Percentiles rank a stretch among this genome's conserved stretches.
Evolutionary conservation across 352 stramenopile genomes (phyloP).

Genomic region (Pythium sp.): DNA sequence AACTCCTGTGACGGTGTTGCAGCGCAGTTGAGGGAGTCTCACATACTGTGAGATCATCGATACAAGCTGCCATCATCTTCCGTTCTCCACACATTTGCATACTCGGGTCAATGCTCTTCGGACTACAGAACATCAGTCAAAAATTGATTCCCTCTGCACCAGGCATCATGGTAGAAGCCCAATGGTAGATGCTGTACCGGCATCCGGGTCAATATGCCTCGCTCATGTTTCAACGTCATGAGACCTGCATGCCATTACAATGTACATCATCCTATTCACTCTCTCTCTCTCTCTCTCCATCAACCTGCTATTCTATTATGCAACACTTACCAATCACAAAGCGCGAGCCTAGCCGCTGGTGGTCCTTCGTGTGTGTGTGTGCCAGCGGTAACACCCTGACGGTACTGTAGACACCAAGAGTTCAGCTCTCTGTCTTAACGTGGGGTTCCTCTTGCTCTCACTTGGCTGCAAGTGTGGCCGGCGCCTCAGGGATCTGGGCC

Average conservation of each 20-base stretch:
- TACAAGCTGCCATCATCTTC: too few relatives aligned
- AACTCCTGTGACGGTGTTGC: too few relatives aligned
- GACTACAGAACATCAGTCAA: too few relatives aligned
- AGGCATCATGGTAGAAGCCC: too few relatives aligned
- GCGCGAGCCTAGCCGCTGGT: not conserved
- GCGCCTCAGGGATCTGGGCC: conserved; percentile 37
- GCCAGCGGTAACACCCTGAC: not conserved
- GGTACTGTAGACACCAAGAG: not conserved
- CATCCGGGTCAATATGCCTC: not conserved
- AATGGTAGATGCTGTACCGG: too few relatives aligned
- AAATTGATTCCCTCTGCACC: too few relatives aligned
- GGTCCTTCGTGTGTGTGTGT: not conserved
- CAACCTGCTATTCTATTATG: not conserved
- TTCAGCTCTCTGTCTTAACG: too few relatives aligned
- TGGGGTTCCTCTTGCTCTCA: not conserved
- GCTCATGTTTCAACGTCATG: not conserved
- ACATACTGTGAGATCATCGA: too few relatives aligned
- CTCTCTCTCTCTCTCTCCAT: not conserved
- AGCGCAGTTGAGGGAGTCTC: too few relatives aligned
- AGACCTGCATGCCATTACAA: not conserved
- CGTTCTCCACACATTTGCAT: too few relatives aligned
- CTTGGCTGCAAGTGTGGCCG: not conserved
- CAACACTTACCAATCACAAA: not conserved
- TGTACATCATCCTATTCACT: not conserved
- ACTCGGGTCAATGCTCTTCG: too few relatives aligned